Conservation (phyloP, 2,329 filamentous ascomycete genomes). For the Elsinoe ampelina region DNA sequence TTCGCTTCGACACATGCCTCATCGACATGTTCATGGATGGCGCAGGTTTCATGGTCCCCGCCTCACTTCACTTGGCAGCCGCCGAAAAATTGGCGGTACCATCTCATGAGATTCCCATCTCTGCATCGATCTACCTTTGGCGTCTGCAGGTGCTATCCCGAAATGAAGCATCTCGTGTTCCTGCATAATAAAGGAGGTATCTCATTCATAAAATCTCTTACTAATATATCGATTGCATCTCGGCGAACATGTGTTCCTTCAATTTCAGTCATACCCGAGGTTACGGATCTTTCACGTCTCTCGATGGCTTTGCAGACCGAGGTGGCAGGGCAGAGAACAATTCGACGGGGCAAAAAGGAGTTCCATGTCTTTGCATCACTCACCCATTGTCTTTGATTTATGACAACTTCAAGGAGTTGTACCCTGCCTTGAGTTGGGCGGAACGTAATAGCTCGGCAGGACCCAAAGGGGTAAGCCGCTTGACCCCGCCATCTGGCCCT, state of each 20-base stretch:
- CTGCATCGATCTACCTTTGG: background rate
- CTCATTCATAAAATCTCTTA: background rate
- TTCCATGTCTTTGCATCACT: background rate
- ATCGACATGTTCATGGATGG: background rate
- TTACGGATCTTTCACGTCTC: background rate
- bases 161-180: background rate
- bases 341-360: background rate
- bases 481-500: background rate
- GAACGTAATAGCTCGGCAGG: background rate
- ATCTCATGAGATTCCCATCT: background rate
- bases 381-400: too few relatives aligned
- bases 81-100: background rate
- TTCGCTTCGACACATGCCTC: background rate
- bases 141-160: background rate
- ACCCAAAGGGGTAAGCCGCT: background rate
- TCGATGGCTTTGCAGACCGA: background rate
- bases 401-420: too few relatives aligned
- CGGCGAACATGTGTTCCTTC: constrained; percentile 5
- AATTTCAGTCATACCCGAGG: constrained; percentile 6
- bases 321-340: background rate
- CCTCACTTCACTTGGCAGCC: constrained; percentile 2
- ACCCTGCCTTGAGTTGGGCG: too few relatives aligned
- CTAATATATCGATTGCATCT: constrained; percentile 2
- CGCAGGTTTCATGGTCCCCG: background rate
- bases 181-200: background rate